Conservation (phyloP, 2,329 filamentous ascomycete genomes). For the Exophiala phaeomuriformis region DNA sequence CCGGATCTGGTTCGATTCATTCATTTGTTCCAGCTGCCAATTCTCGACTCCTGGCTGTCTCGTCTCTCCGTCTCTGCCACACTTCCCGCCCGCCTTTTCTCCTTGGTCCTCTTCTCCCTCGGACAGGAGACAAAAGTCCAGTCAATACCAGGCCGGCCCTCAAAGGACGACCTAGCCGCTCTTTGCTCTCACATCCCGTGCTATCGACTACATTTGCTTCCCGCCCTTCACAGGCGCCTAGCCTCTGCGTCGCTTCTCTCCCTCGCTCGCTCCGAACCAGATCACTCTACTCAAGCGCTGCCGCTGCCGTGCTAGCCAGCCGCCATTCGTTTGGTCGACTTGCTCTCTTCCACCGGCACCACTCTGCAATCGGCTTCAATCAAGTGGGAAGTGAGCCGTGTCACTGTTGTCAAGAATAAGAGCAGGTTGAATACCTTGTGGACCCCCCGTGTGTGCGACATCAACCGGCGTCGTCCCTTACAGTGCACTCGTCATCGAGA, state of each 20-base stretch:
- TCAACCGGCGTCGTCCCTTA: background rate
- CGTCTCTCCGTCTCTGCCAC: conserved; percentile 11
- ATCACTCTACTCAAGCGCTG: conserved; percentile 5
- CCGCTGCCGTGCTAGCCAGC: conserved; percentile 15
- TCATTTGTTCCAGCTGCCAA: conserved; percentile 10
- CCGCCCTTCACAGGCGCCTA: conserved; percentile 16
- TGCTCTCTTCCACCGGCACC: conserved; percentile 3
- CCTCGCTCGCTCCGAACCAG: conserved; percentile 15
- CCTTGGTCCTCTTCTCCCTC: conserved; percentile 22
- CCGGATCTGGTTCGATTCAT: background rate
- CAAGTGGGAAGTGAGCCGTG: background rate
- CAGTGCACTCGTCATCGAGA: background rate
- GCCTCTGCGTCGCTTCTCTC: conserved; percentile 14
- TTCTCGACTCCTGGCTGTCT: conserved; percentile 13
- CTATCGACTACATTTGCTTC: conserved; percentile 9
- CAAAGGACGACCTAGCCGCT: conserved; percentile 24
- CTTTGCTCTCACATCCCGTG: conserved; percentile 22
- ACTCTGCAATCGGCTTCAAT: background rate
- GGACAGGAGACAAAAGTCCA: conserved; percentile 13
- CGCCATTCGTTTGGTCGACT: conserved; percentile 19
- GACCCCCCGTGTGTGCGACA: background rate
- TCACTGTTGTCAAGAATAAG: background rate
- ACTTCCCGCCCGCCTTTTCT: conserved; percentile 23
- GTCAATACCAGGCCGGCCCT: background rate
- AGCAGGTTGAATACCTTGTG: conserved; percentile 1